Base-by-base conservation (phyloP, 2,329 filamentous ascomycete genomes). In the Pseudogymnoascus pannorum region DNA sequence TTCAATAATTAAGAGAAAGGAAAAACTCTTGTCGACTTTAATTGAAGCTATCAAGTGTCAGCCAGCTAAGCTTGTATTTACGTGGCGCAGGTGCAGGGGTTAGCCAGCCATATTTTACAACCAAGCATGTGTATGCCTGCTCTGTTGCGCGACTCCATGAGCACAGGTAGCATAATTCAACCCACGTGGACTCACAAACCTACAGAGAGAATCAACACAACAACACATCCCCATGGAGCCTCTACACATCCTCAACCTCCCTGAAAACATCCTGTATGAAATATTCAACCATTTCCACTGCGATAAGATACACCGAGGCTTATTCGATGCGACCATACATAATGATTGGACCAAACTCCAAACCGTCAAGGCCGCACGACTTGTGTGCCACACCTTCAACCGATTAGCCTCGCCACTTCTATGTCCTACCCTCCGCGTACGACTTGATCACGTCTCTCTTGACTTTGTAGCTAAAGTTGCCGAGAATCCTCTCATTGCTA, bases 321-420 rank as follows among this genome's bases (percentile, higher is more conserved):
- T 44, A 24, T 44, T 22, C 18, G 35, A 59, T 44, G 12, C 12
- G 9, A 9, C 40, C 20, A 44, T 22, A 24, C 24, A 44, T 12
- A 36, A 44, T 20, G 31, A 42, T 12, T 6, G 5, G 11, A n/a
- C 36, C 7, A 42, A 22, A 20, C 40, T 5, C 12, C 35, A 44
- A 42, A 59, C 36, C 5, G 14, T 59, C 35, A n/a, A 59, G 36
- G 9, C 8, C 7, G 35, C 58, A 29, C 22, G 58, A n/a, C 58
- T 59, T 42, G 35, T 59, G 14, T 59, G 35, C 22, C 58, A 14
- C 42, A 35, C 29, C 18, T 59, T 59, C 33, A 44, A 59, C 36
- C 20, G 31, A 29, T 14, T 44, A 12, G 36, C 58, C 5, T 59
- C 58, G 14, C 58, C 18, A 16, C 58, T 59, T 14, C 35, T 59